Conservation (phyloP, 1,284 basidiomycete species). For the Trichosporon faecale region DNA sequence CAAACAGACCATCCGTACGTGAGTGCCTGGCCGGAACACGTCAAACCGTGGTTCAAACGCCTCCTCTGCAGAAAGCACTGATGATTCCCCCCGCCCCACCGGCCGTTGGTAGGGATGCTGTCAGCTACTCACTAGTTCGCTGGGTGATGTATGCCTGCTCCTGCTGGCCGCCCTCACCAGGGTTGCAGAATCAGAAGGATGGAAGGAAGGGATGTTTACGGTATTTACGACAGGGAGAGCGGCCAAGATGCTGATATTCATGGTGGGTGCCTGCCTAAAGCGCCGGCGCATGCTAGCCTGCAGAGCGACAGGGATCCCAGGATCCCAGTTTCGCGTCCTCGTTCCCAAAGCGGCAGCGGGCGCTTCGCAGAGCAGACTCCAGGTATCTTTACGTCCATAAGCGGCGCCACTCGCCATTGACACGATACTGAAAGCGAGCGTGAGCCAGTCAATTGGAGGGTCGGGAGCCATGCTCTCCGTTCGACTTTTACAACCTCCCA, state of each 20-base stretch:
- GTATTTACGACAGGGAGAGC: background rate
- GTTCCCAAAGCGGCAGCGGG: constrained; percentile 2
- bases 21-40: constrained; percentile 10
- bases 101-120: no score
- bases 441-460: background rate
- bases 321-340: background rate
- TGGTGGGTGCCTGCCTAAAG: background rate
- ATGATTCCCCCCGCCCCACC: no score
- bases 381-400: background rate
- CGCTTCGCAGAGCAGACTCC: no score
- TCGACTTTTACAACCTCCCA: background rate
- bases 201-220: background rate
- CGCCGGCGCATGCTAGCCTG: background rate
- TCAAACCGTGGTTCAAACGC: background rate
- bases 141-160: background rate
- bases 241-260: background rate
- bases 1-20: background rate
- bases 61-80: no score
- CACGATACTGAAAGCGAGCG: background rate
- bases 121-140: no score
- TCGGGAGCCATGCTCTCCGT: background rate
- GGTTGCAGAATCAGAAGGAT: background rate
- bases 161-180: no score
- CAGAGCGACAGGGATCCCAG: background rate
- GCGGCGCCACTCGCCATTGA: background rate